Evolutionary conservation across 768 basidiomycete genomes (phyloP).

Genomic region (Pisolithus marmoratus): DNA sequence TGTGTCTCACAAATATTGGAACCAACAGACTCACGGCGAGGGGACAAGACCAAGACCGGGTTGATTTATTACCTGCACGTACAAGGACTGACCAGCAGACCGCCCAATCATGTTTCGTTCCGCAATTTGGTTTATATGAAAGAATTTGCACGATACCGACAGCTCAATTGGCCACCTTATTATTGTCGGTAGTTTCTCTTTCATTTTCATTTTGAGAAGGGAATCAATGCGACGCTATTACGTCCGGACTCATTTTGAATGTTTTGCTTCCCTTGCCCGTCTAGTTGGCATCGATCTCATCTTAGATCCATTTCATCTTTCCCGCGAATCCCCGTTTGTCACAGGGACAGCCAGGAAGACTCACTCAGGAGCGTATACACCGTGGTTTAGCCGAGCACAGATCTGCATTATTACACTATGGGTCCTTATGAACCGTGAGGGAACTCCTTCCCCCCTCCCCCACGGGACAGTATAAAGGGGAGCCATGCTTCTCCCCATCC

Average conservation of each 20-base stretch:
- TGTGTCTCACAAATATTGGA: background rate
- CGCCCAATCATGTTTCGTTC: background rate
- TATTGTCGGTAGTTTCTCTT: no score
- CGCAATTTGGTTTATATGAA: background rate
- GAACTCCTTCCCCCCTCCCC: background rate
- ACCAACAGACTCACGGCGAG: background rate
- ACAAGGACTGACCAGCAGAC: no score
- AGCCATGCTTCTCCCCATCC: slow-evolving; percentile 10
- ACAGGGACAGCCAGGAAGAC: slow-evolving; percentile 6
- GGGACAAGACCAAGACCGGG: no score
- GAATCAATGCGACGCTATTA: background rate
- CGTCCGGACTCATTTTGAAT: slow-evolving; percentile 25
- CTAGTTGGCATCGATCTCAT: slow-evolving; percentile 24
- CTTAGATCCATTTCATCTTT: slow-evolving; percentile 25
- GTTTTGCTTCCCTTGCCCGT: slow-evolving; percentile 24
- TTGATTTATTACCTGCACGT: no score
- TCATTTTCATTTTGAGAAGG: background rate
- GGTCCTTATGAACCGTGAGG: background rate
- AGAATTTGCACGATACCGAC: background rate
- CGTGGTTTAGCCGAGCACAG: slow-evolving; percentile 25
- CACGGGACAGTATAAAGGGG: slow-evolving; percentile 28
- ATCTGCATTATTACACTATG: slow-evolving; percentile 4
- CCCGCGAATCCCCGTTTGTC: slow-evolving; percentile 29
- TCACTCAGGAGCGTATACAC: slow-evolving; percentile 26
- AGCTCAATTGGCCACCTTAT: no score